Evolutionary conservation across 2,329 filamentous ascomycete genomes (phyloP), one percentile per base, ranked within the genome.

Genomic region (Aspergillus ibericus): DNA sequence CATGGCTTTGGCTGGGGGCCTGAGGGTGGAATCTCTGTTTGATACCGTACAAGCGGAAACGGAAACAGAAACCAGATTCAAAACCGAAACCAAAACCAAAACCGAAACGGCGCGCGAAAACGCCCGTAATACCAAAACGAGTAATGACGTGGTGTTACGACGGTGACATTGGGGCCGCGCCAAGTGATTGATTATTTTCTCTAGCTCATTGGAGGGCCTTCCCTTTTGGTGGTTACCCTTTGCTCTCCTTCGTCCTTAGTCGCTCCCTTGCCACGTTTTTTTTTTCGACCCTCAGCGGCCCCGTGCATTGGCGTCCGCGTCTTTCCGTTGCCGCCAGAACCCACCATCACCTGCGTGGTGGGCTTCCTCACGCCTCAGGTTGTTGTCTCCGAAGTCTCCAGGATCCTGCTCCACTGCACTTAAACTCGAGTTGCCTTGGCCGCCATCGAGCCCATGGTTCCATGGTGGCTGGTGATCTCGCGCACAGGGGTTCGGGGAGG

Each of bases 251-350:
- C 47, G 51, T 49, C 32, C 51, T 46, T 58, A 57, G 34, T 47
- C n/a, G n/a, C 46, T 49, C 49, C 53, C 48, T 66, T 67, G 67
- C 68, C 68, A 69, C 68, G 68, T 67, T 69, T 70, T 66, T 69
- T 70, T 66, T 64, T 60, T 56, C 54, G 62, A 66, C 68, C 66
- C 69, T 66, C 68, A 68, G 69, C 69, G 69, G 70, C 63, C 56
- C 60, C 62, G 58, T 71, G 69, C 70, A 70, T 69, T 71, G 64
- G 68, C 68, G 70, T 70, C 69, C 69, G 69, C 68, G 61, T 69
- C 67, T 70, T 70, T 71, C 70, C 69, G 70, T 65, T 68, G 64
- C 64, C 61, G 58, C 68, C 66, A 66, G 58, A 66, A 68, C 62
- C 68, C 68, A 69, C 67, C 61, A 51, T 60, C 59, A 61, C 59